Percentiles rank a stretch among this genome's conserved stretches.
Conservation (phyloP, 2,329 filamentous ascomycete species). For the Venturia pyrina region DNA sequence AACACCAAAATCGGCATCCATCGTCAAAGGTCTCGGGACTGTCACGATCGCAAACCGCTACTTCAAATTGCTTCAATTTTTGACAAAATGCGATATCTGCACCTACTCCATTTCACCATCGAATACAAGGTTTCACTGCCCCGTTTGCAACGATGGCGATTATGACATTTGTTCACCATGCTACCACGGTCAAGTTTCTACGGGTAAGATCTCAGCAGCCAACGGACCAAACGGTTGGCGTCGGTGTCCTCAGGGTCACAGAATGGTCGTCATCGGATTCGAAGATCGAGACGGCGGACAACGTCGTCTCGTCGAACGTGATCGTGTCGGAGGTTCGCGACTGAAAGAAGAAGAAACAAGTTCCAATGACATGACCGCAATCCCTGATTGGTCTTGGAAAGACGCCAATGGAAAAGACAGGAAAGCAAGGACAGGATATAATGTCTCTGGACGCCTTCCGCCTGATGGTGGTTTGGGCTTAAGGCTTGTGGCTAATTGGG, state of each 20-base stretch:
- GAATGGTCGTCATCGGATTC: conserved; percentile 75
- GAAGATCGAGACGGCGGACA: conserved; percentile 58
- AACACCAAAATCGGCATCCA: conserved; percentile 34
- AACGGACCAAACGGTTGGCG: conserved; percentile 78
- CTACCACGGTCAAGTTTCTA: conserved; percentile 57
- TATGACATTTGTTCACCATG: conserved; percentile 78
- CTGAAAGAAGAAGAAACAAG: conserved; percentile 48
- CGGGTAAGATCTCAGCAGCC: conserved; percentile 57
- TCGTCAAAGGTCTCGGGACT: conserved; percentile 24
- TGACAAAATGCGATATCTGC: conserved; percentile 71
- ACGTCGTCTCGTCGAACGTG: conserved; percentile 55
- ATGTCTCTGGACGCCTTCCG: conserved; percentile 43
- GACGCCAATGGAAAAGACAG: conserved; percentile 24
- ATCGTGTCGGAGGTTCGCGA: conserved; percentile 67
- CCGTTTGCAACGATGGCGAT: conserved; percentile 65
- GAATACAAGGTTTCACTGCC: conserved; percentile 69
- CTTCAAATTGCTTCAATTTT: conserved; percentile 62
- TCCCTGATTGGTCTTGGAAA: conserved; percentile 24
- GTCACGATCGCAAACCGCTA: conserved; percentile 24
- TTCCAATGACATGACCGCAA: not conserved
- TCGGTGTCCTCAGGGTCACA: conserved; percentile 67
- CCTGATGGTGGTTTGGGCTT: conserved; percentile 65
- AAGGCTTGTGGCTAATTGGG: conserved; percentile 57
- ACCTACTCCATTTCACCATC: conserved; percentile 59
- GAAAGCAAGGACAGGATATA: not conserved